phyloP scores from a whole-genome alignment of 257 asterid species.

The Solanum clarkiae region DNA sequence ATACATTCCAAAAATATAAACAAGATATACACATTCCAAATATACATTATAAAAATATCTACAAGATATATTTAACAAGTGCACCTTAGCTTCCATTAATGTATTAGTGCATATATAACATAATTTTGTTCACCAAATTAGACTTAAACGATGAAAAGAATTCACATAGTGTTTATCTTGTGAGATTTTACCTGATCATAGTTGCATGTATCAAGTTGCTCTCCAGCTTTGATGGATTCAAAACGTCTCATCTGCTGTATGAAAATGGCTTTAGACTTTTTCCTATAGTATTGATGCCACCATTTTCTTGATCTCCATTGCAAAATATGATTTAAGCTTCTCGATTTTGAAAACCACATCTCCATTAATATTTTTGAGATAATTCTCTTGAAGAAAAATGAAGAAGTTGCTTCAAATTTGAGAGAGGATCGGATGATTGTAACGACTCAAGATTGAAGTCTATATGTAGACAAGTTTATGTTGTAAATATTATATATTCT shows the following conservation, averaged over 20 bases:
- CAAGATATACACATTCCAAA: too few species aligned
- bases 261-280: background rate
- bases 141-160: too few species aligned
- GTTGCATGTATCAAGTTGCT: constrained; percentile 18
- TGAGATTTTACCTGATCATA: constrained; percentile 21
- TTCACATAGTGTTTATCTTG: too few species aligned
- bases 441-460: background rate
- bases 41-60: too few species aligned
- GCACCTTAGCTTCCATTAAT: too few species aligned
- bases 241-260: constrained; percentile 14
- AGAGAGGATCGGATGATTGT: background rate
- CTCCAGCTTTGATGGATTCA: constrained; percentile 47
- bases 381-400: background rate
- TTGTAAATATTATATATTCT: background rate
- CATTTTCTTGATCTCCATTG: constrained; percentile 9
- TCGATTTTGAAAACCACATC: constrained; percentile 33
- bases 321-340: constrained; percentile 13
- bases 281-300: background rate
- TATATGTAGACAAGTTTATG: background rate
- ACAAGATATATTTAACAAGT: too few species aligned
- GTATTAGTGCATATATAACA: too few species aligned
- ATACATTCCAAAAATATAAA: too few species aligned
- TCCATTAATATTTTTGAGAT: constrained; percentile 20
- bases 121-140: too few species aligned
- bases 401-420: background rate